Evolutionary conservation across 2,329 filamentous ascomycete species (phyloP).

Genomic region (Dactylellina cionopaga): DNA sequence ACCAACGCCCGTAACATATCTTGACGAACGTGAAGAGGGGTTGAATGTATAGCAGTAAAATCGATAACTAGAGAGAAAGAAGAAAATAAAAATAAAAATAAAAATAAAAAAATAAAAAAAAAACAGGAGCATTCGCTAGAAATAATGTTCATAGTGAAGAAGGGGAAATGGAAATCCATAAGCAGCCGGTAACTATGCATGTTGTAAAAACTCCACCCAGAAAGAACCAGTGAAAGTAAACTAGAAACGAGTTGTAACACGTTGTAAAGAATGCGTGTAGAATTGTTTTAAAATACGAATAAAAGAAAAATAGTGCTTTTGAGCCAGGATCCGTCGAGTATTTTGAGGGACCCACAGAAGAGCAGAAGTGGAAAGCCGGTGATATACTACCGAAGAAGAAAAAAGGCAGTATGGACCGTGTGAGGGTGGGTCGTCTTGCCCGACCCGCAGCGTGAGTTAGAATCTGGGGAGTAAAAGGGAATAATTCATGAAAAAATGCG

Average conservation of each 20-base stretch:
- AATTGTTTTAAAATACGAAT: background rate
- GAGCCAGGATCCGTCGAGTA: conserved; percentile 39
- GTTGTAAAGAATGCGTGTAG: conserved; percentile 10
- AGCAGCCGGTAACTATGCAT: conserved; percentile 53
- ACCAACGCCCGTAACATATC: conserved; percentile 27
- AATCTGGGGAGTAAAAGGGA: conserved; percentile 12
- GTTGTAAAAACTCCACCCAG: conserved; percentile 52
- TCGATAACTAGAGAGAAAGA: conserved; percentile 4
- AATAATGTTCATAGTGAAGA: conserved; percentile 34
- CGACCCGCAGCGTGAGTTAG: background rate
- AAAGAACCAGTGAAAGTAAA: conserved; percentile 37
- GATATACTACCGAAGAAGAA: background rate
- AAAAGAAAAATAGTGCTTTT: conserved; percentile 34
- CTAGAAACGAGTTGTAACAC: background rate
- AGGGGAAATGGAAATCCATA: conserved; percentile 34
- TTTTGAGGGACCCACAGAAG: conserved; percentile 29
- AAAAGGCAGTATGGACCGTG: background rate
- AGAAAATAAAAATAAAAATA: conserved; percentile 11
- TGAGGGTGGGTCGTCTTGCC: background rate
- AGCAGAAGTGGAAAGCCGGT: conserved; percentile 24
- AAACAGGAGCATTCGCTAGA: conserved; percentile 37
- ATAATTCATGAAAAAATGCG: conserved; percentile 38
- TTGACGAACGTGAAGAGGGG: conserved; percentile 17
- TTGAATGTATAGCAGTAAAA: too few species aligned
- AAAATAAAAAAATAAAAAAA: conserved; percentile 9